A percentile compares a stretch with the other conserved stretches of the same genome.
Evolutionary conservation across 78 protist species (phyloP).

Genomic region (Dictyostelium firmibasis): DNA sequence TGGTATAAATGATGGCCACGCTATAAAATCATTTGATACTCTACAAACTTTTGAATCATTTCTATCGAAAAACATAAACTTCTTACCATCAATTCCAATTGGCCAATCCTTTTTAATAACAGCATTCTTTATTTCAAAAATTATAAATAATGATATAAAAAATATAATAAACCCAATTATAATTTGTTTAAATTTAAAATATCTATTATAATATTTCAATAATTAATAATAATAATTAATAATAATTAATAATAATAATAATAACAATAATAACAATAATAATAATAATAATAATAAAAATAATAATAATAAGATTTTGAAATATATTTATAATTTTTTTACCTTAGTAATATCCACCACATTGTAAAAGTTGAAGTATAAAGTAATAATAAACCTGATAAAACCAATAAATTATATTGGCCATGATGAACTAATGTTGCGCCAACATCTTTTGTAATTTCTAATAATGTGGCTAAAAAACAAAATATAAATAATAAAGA

Average conservation of each 20-base stretch:
- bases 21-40: conserved; percentile 4
- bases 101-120: conserved; percentile 30
- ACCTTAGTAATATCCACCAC: conserved; percentile 51
- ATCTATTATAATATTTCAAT: background rate
- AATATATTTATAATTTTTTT: no score
- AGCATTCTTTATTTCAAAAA: background rate
- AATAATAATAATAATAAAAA: background rate
- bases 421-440: conserved; percentile 57
- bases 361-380: conserved; percentile 13
- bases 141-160: background rate
- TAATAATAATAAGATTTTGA: no score
- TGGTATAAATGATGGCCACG: conserved; percentile 50
- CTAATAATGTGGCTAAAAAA: background rate
- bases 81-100: conserved; percentile 28
- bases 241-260: no score
- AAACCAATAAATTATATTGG: conserved; percentile 41
- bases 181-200: conserved; percentile 30
- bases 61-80: conserved; percentile 12
- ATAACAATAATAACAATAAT: no score
- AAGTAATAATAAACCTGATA: conserved; percentile 8
- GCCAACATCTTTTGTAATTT: conserved; percentile 30
- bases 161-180: background rate
- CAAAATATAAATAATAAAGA: background rate
- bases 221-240: no score
- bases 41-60: background rate